Percentiles rank a stretch among this genome's conserved stretches.
These are phyloP conservation scores for Eucalyptus shirleyi DNA, from an alignment of 345 rosid species.

Conservation along the genomic window DNA sequence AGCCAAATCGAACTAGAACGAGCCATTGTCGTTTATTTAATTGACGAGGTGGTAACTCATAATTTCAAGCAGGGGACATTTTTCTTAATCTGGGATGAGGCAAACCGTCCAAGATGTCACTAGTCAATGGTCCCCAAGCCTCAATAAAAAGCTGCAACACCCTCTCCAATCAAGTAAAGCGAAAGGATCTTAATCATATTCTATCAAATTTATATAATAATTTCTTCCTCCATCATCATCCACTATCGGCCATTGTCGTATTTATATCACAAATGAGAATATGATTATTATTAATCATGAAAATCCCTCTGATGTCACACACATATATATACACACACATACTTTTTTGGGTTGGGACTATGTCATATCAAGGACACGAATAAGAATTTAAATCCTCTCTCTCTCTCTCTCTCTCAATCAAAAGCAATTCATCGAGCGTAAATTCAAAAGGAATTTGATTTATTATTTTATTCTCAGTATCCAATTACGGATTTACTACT, in stretches of 20 bases:
- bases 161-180: neutral
- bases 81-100: neutral
- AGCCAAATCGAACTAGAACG: neutral
- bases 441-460: neutral
- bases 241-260: neutral
- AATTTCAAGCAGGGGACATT: neutral
- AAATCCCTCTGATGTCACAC: neutral
- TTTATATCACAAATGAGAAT: neutral
- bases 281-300: no score
- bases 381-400: neutral
- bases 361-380: neutral
- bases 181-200: neutral
- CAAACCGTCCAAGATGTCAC: neutral
- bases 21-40: neutral
- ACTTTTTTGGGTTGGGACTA: neutral
- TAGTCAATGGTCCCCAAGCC: neutral
- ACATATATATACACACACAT: accelerated
- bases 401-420: neutral
- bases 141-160: neutral
- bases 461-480: neutral
- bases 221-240: neutral
- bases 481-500: neutral
- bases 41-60: neutral
- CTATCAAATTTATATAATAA: neutral
- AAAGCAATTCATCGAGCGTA: neutral